Evolutionary conservation across 306 rosid genomes (phyloP).

Genomic region (Prunus mongolica): DNA sequence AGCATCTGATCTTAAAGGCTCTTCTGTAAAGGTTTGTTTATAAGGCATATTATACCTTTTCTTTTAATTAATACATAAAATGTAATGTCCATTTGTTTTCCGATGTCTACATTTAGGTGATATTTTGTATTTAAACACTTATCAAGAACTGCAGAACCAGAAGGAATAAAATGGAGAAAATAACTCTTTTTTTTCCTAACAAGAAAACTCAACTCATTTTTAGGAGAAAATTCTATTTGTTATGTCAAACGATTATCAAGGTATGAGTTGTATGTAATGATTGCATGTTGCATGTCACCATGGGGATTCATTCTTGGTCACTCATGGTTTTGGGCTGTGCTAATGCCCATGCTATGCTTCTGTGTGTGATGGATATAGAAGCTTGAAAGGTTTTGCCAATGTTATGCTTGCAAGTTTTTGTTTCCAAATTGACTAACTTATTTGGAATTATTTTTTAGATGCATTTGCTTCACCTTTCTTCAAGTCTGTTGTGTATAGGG

Average conservation of each 20-base stretch:
- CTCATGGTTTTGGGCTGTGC: slow-evolving; percentile 1
- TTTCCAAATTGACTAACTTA: neutral
- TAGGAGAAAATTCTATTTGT: neutral
- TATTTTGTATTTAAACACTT: neutral
- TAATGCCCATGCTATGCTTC: neutral
- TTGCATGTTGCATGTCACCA: neutral
- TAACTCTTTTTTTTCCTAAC: neutral
- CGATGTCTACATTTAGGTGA: neutral
- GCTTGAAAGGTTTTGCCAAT: neutral
- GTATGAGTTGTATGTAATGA: neutral
- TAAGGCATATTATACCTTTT: neutral
- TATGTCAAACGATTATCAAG: neutral
- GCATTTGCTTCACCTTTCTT: neutral
- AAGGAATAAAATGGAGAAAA: neutral
- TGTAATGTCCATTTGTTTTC: neutral
- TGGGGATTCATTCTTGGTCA: neutral
- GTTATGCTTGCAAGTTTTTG: neutral
- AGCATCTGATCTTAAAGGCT: slow-evolving; percentile 83
- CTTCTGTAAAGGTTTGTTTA: slow-evolving; percentile 80
- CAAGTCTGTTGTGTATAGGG: neutral
- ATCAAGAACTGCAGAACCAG: neutral
- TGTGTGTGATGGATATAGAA: neutral
- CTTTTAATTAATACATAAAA: neutral
- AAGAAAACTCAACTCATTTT: neutral
- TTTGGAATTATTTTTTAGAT: neutral